These are phyloP conservation scores for Neurospora sp. DNA, from an alignment of 2,329 filamentous ascomycete genomes.

Conservation along the genomic window DNA sequence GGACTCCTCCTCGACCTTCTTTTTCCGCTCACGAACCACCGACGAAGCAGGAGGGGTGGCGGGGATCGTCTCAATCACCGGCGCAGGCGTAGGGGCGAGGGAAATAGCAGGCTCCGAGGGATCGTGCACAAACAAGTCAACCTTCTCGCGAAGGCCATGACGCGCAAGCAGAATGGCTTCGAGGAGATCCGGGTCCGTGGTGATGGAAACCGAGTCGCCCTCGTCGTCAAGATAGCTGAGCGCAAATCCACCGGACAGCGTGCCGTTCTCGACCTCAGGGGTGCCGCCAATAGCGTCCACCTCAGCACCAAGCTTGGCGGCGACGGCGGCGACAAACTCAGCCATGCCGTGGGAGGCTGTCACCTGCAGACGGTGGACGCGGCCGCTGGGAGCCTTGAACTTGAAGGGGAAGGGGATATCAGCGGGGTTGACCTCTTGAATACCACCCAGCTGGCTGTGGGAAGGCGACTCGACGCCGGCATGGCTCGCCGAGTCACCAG, in stretches of 20 bases:
- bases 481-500: conserved; percentile 91
- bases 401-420: conserved; percentile 92
- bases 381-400: conserved; percentile 93
- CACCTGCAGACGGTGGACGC: conserved; percentile 87
- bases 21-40: conserved; percentile 42
- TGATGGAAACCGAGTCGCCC: conserved; percentile 93
- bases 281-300: conserved; percentile 74
- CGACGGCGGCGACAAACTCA: conserved; percentile 67
- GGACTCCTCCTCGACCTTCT: conserved; percentile 34
- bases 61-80: conserved; percentile 27
- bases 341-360: conserved; percentile 70
- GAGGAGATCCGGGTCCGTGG: conserved; percentile 83
- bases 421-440: conserved; percentile 46
- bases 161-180: conserved; percentile 83
- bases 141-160: conserved; percentile 73
- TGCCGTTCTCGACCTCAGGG: conserved; percentile 69
- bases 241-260: conserved; percentile 72
- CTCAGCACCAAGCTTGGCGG: conserved; percentile 76
- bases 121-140: conserved; percentile 94
- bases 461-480: conserved; percentile 71
- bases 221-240: conserved; percentile 96
- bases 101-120: conserved; percentile 79
- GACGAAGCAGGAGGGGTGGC: conserved; percentile 40
- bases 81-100: conserved; percentile 32
- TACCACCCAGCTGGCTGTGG: conserved; percentile 48